These are phyloP conservation scores for Quercus aquifolioides DNA, from an alignment of 306 rosid species.

Conservation along the genomic window DNA sequence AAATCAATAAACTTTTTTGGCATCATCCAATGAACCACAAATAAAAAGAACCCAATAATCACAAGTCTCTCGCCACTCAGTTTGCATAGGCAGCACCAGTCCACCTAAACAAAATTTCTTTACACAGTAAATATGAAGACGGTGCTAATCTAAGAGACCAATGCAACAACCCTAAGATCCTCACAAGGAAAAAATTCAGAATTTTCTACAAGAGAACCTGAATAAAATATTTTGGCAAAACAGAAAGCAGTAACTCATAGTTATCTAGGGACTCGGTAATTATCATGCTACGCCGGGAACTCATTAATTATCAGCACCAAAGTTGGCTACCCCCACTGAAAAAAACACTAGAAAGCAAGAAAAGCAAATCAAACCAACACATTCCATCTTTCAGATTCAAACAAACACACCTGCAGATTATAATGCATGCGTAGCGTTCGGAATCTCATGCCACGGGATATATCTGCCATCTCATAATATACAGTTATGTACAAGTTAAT, in stretches of 20 bases:
- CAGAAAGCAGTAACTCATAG: not conserved
- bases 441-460: constrained; percentile 66
- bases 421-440: constrained; percentile 86
- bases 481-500: constrained; percentile 68
- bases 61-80: not conserved
- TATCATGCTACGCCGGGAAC: not conserved
- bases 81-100: not conserved
- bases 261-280: not conserved
- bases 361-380: constrained; percentile 3
- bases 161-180: not conserved
- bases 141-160: not conserved
- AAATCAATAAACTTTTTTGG: not conserved
- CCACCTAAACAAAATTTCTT: not conserved
- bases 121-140: not conserved
- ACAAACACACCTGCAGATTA: constrained; percentile 70
- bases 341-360: constrained; percentile 1
- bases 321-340: not conserved
- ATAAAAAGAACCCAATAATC: not conserved
- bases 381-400: constrained; percentile 12
- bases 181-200: not conserved
- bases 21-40: not conserved
- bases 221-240: not conserved
- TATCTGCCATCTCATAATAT: constrained; percentile 86
- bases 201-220: not conserved
- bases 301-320: not conserved